Base-by-base conservation (phyloP, 1,284 basidiomycete genomes). In the Cerioporus squamosus region DNA sequence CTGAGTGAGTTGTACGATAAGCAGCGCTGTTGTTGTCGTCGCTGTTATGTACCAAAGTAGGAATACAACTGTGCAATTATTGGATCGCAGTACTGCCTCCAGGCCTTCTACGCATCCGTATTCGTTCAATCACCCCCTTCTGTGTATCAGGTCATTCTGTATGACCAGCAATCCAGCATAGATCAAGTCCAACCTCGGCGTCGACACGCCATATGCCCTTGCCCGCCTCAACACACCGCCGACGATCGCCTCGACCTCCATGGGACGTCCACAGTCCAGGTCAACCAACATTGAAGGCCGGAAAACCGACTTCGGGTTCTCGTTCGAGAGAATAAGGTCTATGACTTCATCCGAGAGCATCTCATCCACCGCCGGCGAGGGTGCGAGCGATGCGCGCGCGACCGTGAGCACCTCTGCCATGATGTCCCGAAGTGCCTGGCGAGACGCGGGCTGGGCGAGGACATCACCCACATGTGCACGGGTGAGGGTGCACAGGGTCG, bases 161-260 rank as follows among this genome's bases (percentile, higher is more conserved):
- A 72, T 65, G 26, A 70, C 65, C 44, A 61, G 57, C 20, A 72
- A 50, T 29, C 56, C 57, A 0, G 69, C 66, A 51, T 72, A 71
- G 17, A 71, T 55, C 38, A 69, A 14, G 44, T 67, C 62, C 24
- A 72, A 52, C 53, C 54, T 64, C 17, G 66, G 68, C 10, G 63
- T 65, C 12, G 31, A 24, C 38, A 88, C 77, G 2, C 73, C 73
- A 39, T 72, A 70, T 44, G 76, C 74, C 59, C 72, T 75, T 0
- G 82, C 87, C 70, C 83, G 74, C 40, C 81, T 73, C 12, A 88
- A 79, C 1, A 87, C 80, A 49, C 85, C 82, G 0, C 87, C 87
- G 12, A 88, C 66, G 56, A 89, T 85, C 15, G 79, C 85, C 66
- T 88, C 86, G 0, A 89, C 81, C 70, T 90, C 87, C 57, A 88